Evolutionary conservation across 2,329 filamentous ascomycete genomes (phyloP).

Genomic region (Penicillium corylophilum): DNA sequence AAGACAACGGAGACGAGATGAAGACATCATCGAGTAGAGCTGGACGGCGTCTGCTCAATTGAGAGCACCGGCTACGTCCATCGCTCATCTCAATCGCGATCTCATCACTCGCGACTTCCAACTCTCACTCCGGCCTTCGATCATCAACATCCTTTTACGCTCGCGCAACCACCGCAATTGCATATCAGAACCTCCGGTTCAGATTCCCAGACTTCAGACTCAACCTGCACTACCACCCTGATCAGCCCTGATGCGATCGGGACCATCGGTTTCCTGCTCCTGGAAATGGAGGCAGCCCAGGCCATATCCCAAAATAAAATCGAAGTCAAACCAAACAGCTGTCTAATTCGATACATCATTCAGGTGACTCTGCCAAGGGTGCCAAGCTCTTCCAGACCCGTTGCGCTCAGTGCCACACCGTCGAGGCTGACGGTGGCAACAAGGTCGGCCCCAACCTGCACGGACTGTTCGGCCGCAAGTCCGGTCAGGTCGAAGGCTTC

Average conservation of each 20-base stretch:
- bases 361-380: conserved; percentile 94
- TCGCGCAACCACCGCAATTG: background rate
- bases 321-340: background rate
- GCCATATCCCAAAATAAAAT: background rate
- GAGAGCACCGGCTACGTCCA: background rate
- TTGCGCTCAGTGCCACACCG: conserved; percentile 97
- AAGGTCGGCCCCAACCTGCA: conserved; percentile 97
- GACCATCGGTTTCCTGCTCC: conserved; percentile 8
- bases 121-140: background rate
- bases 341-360: conserved; percentile 28
- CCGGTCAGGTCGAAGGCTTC: conserved; percentile 86
- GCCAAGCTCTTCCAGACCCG: conserved; percentile 97
- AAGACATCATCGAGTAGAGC: background rate
- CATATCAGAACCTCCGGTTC: background rate
- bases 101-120: background rate
- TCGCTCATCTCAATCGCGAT: background rate
- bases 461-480: conserved; percentile 97
- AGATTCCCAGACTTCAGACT: background rate
- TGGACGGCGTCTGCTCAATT: background rate
- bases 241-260: conserved; percentile 27
- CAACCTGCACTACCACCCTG: conserved; percentile 16
- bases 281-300: background rate
- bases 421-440: conserved; percentile 87
- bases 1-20: background rate
- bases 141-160: background rate